These are phyloP conservation scores for Calycina marina DNA, from an alignment of 2,329 filamentous ascomycete species.

Conservation along the genomic window DNA sequence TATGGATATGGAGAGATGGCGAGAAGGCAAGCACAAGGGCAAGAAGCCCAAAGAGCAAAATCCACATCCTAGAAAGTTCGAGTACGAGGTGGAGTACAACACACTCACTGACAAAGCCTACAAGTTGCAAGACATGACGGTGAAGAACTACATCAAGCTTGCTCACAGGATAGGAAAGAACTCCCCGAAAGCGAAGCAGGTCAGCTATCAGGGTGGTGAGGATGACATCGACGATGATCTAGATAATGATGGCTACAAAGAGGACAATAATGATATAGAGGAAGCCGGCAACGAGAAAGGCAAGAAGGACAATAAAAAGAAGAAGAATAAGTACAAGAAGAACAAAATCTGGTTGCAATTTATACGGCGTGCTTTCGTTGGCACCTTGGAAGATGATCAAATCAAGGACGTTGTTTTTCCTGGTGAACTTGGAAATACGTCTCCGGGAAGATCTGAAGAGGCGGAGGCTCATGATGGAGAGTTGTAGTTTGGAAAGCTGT, in stretches of 20 bases:
- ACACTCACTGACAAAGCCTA: conserved; percentile 67
- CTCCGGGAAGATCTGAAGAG: not conserved
- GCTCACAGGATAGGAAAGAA: conserved; percentile 61
- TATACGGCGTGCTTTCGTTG: conserved; percentile 64
- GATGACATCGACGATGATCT: conserved; percentile 12
- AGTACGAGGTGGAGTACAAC: conserved; percentile 73
- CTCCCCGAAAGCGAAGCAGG: conserved; percentile 19
- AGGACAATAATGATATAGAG: conserved; percentile 18
- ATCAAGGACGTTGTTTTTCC: conserved; percentile 27
- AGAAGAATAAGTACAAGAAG: conserved; percentile 34
- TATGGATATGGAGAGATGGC: conserved; percentile 35
- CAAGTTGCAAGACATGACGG: conserved; percentile 67
- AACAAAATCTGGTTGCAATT: conserved; percentile 69
- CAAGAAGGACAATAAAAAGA: conserved; percentile 29
- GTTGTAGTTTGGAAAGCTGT: conserved; percentile 3
- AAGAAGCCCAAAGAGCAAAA: conserved; percentile 39
- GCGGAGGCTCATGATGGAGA: conserved; percentile 4
- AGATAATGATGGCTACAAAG: conserved; percentile 18
- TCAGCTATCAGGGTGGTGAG: conserved; percentile 12
- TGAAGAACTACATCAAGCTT: conserved; percentile 64
- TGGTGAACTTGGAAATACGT: not conserved
- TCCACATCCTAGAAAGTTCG: conserved; percentile 48
- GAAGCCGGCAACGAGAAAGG: conserved; percentile 17
- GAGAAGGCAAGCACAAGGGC: conserved; percentile 45
- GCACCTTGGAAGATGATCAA: conserved; percentile 51